Evolutionary conservation across 2,329 filamentous ascomycete species (phyloP).

Genomic region (Berkeleyomyces basicola): DNA sequence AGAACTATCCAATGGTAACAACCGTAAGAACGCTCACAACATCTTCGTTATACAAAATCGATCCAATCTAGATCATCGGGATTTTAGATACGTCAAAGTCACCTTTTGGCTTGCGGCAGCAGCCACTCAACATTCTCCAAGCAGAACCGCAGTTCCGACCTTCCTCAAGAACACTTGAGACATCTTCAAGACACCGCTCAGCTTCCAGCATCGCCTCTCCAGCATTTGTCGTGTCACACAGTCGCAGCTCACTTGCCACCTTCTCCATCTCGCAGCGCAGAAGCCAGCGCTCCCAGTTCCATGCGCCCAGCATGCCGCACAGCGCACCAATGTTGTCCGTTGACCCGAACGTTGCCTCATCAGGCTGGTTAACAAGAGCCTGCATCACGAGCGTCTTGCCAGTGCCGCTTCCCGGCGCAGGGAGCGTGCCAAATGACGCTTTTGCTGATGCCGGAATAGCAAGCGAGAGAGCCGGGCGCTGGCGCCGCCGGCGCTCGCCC

Average conservation of each 20-base stretch:
- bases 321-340: slow-evolving; percentile 57
- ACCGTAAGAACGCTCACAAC: neutral
- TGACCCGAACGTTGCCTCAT: slow-evolving; percentile 32
- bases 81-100: neutral
- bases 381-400: slow-evolving; percentile 36
- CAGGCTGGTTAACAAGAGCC: slow-evolving; percentile 32
- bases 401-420: neutral
- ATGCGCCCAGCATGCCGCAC: slow-evolving; percentile 67
- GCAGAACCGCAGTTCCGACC: slow-evolving; percentile 41
- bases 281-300: slow-evolving; percentile 95
- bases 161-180: slow-evolving; percentile 46
- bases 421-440: neutral
- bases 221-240: slow-evolving; percentile 35
- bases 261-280: slow-evolving; percentile 74
- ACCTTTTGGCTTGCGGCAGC: slow-evolving; percentile 42
- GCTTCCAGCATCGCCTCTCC: slow-evolving; percentile 37
- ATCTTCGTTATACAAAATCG: neutral
- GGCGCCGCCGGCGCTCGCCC: slow-evolving; percentile 28
- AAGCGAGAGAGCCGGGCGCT: slow-evolving; percentile 18
- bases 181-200: slow-evolving; percentile 41
- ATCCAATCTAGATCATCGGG: slow-evolving; percentile 18
- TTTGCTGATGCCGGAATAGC: slow-evolving; percentile 18
- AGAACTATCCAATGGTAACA: neutral
- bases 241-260: slow-evolving; percentile 46
- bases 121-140: slow-evolving; percentile 46